A percentile compares a stretch with the other conserved stretches of the same genome.
Evolutionary conservation across 805 yeast species (phyloP).

Genomic region (Candida cerambycidarum): DNA sequence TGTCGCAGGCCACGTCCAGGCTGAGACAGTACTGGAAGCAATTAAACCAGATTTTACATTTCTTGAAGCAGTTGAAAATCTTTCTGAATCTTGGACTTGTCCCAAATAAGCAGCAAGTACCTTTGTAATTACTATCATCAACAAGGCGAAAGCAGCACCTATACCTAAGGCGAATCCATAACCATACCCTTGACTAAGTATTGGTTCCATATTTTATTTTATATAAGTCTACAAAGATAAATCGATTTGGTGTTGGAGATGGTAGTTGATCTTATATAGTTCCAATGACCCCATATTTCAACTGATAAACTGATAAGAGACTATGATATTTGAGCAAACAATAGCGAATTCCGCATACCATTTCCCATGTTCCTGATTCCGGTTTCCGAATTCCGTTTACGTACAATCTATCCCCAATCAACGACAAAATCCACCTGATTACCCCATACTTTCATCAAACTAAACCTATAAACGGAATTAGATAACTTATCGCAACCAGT

Average conservation of each 20-base stretch:
- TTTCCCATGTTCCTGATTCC: conserved; percentile 6
- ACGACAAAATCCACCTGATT: not conserved
- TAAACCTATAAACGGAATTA: no score
- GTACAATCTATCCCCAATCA: no score
- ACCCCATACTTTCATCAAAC: no score
- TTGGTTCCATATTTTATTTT: conserved; percentile 7
- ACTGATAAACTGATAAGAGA: not conserved
- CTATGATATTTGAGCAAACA: not conserved
- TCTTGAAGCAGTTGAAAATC: conserved; percentile 46
- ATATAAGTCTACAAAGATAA: no score
- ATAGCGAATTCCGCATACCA: not conserved
- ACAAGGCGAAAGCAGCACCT: conserved; percentile 44
- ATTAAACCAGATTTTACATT: conserved; percentile 43
- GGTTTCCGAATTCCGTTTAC: not conserved
- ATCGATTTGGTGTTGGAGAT: not conserved
- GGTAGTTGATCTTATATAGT: not conserved
- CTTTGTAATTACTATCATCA: conserved; percentile 35
- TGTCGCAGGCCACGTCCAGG: conserved; percentile 48
- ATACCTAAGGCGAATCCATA: conserved; percentile 46
- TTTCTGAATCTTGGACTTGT: conserved; percentile 43
- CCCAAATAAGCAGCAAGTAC: conserved; percentile 35
- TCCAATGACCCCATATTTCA: not conserved
- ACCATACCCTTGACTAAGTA: conserved; percentile 24
- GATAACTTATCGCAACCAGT: no score
- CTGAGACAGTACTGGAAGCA: conserved; percentile 43